phyloP scores from a whole-genome alignment of 2,329 filamentous ascomycete species.

The Purpureocillium takamizusanense region DNA sequence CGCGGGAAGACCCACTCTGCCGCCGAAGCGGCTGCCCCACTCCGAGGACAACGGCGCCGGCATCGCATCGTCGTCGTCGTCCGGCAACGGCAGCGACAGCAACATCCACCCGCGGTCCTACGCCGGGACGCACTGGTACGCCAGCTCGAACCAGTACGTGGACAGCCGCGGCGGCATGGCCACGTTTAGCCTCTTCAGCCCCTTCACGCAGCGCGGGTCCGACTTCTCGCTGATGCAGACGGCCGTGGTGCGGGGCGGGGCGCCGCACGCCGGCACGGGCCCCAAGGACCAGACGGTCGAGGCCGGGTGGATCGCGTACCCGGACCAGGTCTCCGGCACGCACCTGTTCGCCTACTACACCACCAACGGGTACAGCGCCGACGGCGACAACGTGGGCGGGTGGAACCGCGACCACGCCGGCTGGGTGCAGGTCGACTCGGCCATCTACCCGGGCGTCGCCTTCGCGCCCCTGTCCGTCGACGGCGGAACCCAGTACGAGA shows the following conservation, averaged over 20 bases:
- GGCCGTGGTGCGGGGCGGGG: constrained; percentile 8
- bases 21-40: constrained; percentile 7
- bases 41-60: background rate
- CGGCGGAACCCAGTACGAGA: constrained; percentile 8
- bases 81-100: background rate
- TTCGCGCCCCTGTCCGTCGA: constrained; percentile 7
- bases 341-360: constrained; percentile 12
- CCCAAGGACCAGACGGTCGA: constrained; percentile 10
- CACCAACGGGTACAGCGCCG: constrained; percentile 8
- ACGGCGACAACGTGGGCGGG: constrained; percentile 9
- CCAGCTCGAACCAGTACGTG: constrained; percentile 6
- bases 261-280: constrained; percentile 4
- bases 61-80: too few species aligned
- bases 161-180: constrained; percentile 9
- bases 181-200: constrained; percentile 8
- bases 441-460: constrained; percentile 10
- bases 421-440: constrained; percentile 11
- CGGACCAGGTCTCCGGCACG: constrained; percentile 4
- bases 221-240: constrained; percentile 13
- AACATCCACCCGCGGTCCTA: background rate
- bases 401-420: constrained; percentile 11
- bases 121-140: constrained; percentile 11
- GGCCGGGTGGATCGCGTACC: constrained; percentile 13
- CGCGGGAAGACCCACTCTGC: constrained; percentile 1
- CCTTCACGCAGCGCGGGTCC: constrained; percentile 5